phyloP scores from a whole-genome alignment of 225 moss, liverwort and hornwort species.

The Anthoceros angustus region DNA sequence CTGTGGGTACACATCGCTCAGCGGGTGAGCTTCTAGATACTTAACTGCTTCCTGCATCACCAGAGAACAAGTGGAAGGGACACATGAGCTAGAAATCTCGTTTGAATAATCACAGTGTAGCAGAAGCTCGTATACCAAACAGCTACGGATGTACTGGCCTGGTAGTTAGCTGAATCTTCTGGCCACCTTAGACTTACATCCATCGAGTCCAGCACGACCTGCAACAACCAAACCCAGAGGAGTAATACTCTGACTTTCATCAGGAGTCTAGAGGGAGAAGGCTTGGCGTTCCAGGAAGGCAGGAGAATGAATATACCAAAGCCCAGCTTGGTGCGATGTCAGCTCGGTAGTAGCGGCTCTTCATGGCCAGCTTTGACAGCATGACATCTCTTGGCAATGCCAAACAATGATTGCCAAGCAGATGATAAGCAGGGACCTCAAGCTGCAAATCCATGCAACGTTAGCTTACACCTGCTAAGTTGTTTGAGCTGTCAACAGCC shows the following conservation, averaged over 20 bases:
- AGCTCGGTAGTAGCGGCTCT: constrained; percentile 21
- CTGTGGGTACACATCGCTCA: constrained; percentile 25
- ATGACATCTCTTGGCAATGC: constrained; percentile 23
- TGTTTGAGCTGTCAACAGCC: background rate
- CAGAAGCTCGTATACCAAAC: background rate
- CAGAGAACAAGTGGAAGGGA: background rate
- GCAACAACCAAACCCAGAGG: background rate
- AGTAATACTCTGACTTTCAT: background rate
- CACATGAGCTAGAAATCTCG: background rate
- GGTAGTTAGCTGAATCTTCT: constrained; percentile 19
- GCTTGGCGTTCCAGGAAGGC: background rate
- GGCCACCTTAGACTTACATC: constrained; percentile 38
- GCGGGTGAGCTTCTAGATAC: constrained; percentile 26
- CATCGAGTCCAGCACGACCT: constrained; percentile 48
- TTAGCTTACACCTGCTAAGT: background rate
- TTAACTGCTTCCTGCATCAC: constrained; percentile 26
- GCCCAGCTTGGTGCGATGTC: constrained; percentile 33
- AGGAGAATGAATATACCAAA: constrained; percentile 15
- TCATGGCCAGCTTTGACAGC: constrained; percentile 26
- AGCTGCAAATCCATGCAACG: constrained; percentile 20
- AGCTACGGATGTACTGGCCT: constrained; percentile 13
- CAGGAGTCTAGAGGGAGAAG: background rate
- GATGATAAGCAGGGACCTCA: constrained; percentile 26
- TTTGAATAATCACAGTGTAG: background rate
- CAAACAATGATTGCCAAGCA: constrained; percentile 49